Base-by-base conservation (phyloP, 768 basidiomycete species). In the Mycena olivaceomarginata region DNA sequence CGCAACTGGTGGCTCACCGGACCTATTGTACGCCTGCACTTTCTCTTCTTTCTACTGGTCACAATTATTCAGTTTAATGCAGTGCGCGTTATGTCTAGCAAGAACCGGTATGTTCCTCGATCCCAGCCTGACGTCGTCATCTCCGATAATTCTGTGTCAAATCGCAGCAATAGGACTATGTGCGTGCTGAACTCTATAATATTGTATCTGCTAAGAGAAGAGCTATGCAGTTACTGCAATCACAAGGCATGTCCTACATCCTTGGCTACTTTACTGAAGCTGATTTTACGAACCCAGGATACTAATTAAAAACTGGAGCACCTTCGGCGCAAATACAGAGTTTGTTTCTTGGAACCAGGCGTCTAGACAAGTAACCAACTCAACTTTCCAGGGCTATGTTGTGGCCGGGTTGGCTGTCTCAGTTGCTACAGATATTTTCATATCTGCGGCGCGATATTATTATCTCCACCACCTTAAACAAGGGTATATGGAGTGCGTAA, bases 1-100 rank as follows among this genome's bases (percentile, higher is more conserved):
- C 70, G 78, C 39, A 88, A 87, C 62, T 85, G 82, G 79, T 84
- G 74, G 53, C 74, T 87, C 13, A 81, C 83, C 3, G 67, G 79
- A 8, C 85, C 87, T 1, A 83, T 87, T 63, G 60, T 62, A 41
- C 16, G 59, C 6, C 39, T 16, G 25, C 25, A 25, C 25, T 25
- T 25, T 2, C 25, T 25, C 25, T 25, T 25, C 2, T 25, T 25
- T 25, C 25, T 25, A 25, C 25, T 25, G 25, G 25, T 25, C 25
- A 25, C 25, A 25, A 25, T 25, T 25, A 25, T 25, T 25, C 25
- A 25, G 25, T 25, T 25, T 25, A 25, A 25, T 25, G 25, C 25
- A 25, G 25, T 25, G 25, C 25, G 25, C 25, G 25, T 59, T 75
- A 62, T 64, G 65, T 20, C 9, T 70, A 11, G 43, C 74, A 2